phyloP scores from a whole-genome alignment of 73 alveolate genomes.

The Paramecium sonneborni region DNA sequence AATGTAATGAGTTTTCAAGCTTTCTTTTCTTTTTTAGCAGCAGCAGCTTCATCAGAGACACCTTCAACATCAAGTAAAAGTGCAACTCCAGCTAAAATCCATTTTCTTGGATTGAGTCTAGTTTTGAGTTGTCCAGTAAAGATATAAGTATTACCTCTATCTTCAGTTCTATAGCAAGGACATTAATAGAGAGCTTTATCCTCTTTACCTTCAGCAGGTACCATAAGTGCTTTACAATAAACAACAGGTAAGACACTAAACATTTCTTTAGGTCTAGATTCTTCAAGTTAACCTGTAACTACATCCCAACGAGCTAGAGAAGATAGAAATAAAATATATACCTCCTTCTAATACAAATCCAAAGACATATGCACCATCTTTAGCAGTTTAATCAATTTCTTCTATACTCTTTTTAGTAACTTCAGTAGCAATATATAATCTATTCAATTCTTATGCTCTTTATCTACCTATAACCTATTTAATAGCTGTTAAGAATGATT shows the following conservation, averaged over 20 bases:
- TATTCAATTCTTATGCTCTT: conserved; percentile 94
- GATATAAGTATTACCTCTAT: conserved; percentile 96
- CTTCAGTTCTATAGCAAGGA: conserved; percentile 98
- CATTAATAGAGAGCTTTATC: conserved; percentile 85
- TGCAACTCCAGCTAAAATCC: conserved; percentile 99
- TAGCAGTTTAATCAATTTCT: conserved; percentile 90
- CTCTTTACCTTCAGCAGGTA: conserved; percentile 85
- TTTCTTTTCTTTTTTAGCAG: conserved; percentile 58
- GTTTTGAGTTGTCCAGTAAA: conserved; percentile 98
- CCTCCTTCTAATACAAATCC: conserved; percentile 98
- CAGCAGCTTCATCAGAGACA: conserved; percentile 79
- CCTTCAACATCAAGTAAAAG: conserved; percentile 97
- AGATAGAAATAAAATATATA: conserved; percentile 64
- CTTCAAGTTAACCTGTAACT: conserved; percentile 94
- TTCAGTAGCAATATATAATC: conserved; percentile 97
- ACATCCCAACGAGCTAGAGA: conserved; percentile 98
- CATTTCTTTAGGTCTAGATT: conserved; percentile 98
- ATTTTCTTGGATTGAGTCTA: conserved; percentile 95
- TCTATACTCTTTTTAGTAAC: conserved; percentile 95
- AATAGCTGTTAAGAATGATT: conserved; percentile 99
- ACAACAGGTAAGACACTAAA: conserved; percentile 99
- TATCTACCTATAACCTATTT: conserved; percentile 97
- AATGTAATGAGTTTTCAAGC: conserved; percentile 33
- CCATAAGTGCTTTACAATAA: conserved; percentile 94
- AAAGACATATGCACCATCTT: conserved; percentile 96